phyloP scores from a whole-genome alignment of 2,329 filamentous ascomycete genomes.

The Colletotrichum falcatum region DNA sequence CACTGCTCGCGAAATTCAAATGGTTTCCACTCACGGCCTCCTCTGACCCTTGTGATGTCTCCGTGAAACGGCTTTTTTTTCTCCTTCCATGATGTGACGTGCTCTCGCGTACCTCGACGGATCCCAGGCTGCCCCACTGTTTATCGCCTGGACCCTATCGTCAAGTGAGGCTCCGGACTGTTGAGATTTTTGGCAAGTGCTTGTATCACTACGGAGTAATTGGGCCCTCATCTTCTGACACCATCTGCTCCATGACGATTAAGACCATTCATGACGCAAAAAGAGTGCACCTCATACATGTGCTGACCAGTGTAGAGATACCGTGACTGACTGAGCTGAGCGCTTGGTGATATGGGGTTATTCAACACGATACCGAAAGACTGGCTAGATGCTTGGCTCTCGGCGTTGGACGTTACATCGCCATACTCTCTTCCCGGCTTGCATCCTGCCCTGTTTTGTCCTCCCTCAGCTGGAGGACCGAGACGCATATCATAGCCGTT shows the following conservation, averaged over 20 bases:
- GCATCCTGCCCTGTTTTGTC: conserved; percentile 5
- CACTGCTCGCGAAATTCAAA: conserved; percentile 72
- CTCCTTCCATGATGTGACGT: neutral
- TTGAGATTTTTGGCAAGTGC: neutral
- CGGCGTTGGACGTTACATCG: conserved; percentile 1
- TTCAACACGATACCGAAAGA: neutral
- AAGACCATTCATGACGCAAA: too few species aligned
- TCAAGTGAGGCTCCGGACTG: neutral
- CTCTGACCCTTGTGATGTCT: neutral
- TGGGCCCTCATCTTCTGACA: conserved; percentile 2
- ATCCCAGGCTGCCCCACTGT: conserved; percentile 8
- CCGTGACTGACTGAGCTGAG: neutral
- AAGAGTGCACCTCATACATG: neutral
- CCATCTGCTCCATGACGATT: conserved; percentile 21
- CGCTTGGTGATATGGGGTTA: neutral
- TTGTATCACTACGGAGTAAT: neutral
- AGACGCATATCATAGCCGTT: conserved; percentile 18
- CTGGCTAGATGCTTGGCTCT: neutral
- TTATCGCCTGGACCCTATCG: neutral
- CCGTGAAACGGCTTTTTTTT: neutral
- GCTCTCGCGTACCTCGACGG: conserved; percentile 19
- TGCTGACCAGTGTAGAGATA: too few species aligned
- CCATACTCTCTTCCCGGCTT: conserved; percentile 16
- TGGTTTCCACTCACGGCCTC: conserved; percentile 57
- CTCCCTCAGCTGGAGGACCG: conserved; percentile 3